These are phyloP conservation scores for Pseudocercospora fuligena DNA, from an alignment of 2,329 filamentous ascomycete genomes.

Conservation along the genomic window DNA sequence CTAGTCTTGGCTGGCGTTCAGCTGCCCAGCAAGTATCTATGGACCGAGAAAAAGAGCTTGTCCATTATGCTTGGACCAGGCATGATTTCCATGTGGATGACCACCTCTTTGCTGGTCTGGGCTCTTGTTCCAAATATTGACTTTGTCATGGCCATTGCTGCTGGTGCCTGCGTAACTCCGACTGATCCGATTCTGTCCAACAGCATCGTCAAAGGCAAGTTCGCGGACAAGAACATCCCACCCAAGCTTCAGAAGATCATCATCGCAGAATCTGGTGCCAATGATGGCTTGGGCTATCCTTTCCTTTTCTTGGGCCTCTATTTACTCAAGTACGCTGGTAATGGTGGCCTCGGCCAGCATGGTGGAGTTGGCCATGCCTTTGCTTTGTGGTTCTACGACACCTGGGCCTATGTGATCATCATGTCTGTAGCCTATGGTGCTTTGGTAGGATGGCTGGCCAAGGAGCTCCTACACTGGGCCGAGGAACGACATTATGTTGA, in stretches of 20 bases:
- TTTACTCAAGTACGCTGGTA: constrained; percentile 74
- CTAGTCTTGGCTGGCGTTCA: constrained; percentile 88
- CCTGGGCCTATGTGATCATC: constrained; percentile 81
- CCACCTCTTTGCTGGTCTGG: constrained; percentile 79
- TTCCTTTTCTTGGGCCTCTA: constrained; percentile 87
- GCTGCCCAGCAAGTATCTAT: constrained; percentile 80
- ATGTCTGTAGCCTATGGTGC: constrained; percentile 79
- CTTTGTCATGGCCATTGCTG: constrained; percentile 77
- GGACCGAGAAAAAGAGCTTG: constrained; percentile 77
- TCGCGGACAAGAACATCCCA: constrained; percentile 88
- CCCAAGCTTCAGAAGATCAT: constrained; percentile 74
- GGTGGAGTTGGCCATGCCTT: constrained; percentile 71
- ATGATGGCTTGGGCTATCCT: constrained; percentile 87
- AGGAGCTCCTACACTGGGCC: constrained; percentile 81
- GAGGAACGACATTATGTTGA: constrained; percentile 82
- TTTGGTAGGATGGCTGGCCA: constrained; percentile 77
- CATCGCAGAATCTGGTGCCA: constrained; percentile 76
- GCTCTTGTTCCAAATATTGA: constrained; percentile 71
- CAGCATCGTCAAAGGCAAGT: constrained; percentile 90
- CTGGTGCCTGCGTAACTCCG: constrained; percentile 87
- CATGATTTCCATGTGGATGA: constrained; percentile 86
- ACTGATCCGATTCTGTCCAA: constrained; percentile 89
- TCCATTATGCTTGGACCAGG: constrained; percentile 77
- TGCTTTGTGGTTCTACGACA: constrained; percentile 82
- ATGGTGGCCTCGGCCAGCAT: constrained; percentile 58